Percentiles rank a stretch among this genome's conserved stretches.
These are phyloP conservation scores for Tuber aestivum DNA, from an alignment of 495 filamentous ascomycete genomes.

Conservation along the genomic window DNA sequence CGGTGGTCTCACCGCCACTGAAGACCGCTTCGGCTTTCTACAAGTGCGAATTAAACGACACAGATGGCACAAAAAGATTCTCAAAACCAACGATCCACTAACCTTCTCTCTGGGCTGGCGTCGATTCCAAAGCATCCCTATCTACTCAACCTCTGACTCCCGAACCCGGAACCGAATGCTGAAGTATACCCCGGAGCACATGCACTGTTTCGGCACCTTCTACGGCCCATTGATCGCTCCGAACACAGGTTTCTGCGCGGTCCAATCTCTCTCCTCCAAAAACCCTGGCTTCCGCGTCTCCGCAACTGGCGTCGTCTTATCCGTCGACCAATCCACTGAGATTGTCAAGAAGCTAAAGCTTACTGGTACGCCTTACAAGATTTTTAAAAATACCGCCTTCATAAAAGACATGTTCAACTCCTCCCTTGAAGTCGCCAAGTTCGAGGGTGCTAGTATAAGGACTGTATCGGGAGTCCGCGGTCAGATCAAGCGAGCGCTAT, in stretches of 20 bases:
- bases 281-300: slow-evolving; percentile 89
- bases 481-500: slow-evolving; percentile 88
- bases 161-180: slow-evolving; percentile 93
- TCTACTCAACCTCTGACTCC: slow-evolving; percentile 91
- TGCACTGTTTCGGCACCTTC: slow-evolving; percentile 95
- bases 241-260: slow-evolving; percentile 89
- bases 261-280: slow-evolving; percentile 82
- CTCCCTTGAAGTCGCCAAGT: slow-evolving; percentile 89
- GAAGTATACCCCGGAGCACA: slow-evolving; percentile 95
- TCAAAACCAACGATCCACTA: slow-evolving; percentile 94
- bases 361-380: slow-evolving; percentile 85
- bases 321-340: slow-evolving; percentile 86
- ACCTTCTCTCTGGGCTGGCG: slow-evolving; percentile 98
- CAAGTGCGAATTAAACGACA: slow-evolving; percentile 95
- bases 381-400: slow-evolving; percentile 98
- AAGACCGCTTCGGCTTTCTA: slow-evolving; percentile 91
- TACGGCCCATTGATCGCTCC: slow-evolving; percentile 91
- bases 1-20: slow-evolving; percentile 81
- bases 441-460: slow-evolving; percentile 89
- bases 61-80: slow-evolving; percentile 97
- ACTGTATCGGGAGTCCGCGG: slow-evolving; percentile 93
- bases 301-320: slow-evolving; percentile 85
- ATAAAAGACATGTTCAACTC: slow-evolving; percentile 98
- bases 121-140: slow-evolving; percentile 82
- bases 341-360: slow-evolving; percentile 99